phyloP scores from a whole-genome alignment of 1,284 basidiomycete species.

The Sanguinoderma infundibulare region DNA sequence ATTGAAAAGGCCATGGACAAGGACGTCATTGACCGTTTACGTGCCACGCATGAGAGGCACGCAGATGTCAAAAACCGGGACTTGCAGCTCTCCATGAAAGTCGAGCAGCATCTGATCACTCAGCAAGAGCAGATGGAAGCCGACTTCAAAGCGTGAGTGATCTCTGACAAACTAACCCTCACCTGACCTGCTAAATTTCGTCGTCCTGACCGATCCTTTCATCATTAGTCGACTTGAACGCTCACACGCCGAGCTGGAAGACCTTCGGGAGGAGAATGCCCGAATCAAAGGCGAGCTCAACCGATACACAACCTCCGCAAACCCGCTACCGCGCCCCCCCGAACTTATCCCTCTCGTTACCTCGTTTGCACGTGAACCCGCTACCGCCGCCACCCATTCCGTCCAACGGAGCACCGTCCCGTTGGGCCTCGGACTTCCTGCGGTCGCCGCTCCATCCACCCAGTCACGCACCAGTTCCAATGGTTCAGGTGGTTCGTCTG shows the following conservation, averaged over 20 bases:
- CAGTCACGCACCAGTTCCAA: constrained; percentile 9
- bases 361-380: constrained; percentile 13
- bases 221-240: neutral
- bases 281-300: constrained; percentile 27
- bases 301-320: constrained; percentile 21
- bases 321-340: constrained; percentile 32
- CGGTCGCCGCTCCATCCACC: neutral
- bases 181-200: neutral
- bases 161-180: neutral
- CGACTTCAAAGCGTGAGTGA: constrained; percentile 33
- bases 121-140: constrained; percentile 31
- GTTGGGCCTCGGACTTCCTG: neutral
- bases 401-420: neutral
- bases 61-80: constrained; percentile 40
- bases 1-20: constrained; percentile 9
- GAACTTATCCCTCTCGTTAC: constrained; percentile 16
- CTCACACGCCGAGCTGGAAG: constrained; percentile 1
- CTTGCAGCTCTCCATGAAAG: constrained; percentile 35
- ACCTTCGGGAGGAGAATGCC: constrained; percentile 20
- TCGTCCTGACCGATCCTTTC: neutral
- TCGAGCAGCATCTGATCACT: constrained; percentile 36
- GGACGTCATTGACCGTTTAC: constrained; percentile 26
- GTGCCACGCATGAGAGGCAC: constrained; percentile 34
- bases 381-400: neutral
- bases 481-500: constrained; percentile 3